Evolutionary conservation across 306 rosid genomes (phyloP).

Genomic region (Lablab purpureus): DNA sequence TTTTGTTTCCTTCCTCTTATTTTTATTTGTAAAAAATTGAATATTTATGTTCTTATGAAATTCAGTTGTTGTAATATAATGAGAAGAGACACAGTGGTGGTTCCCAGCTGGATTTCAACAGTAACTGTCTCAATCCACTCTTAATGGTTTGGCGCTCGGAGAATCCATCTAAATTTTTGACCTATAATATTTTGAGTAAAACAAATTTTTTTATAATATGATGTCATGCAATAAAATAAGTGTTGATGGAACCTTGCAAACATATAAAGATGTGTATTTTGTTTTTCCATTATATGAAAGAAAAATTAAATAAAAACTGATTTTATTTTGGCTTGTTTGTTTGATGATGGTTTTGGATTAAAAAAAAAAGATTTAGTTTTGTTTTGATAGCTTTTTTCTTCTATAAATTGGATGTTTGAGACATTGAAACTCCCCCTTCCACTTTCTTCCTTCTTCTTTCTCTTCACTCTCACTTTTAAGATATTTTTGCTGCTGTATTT

Average conservation of each 20-base stretch:
- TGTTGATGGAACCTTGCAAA: too few species aligned
- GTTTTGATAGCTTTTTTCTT: constrained; percentile 23
- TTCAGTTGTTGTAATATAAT: too few species aligned
- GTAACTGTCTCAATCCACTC: background rate
- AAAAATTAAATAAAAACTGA: background rate
- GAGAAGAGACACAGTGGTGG: too few species aligned
- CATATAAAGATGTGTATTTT: too few species aligned
- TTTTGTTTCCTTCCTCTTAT: too few species aligned
- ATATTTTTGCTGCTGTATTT: background rate
- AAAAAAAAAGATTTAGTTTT: background rate
- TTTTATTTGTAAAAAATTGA: too few species aligned
- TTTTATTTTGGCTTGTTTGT: background rate
- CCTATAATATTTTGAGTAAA: too few species aligned
- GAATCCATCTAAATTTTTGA: too few species aligned
- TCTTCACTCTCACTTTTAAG: background rate
- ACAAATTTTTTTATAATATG: too few species aligned
- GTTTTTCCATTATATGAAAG: background rate
- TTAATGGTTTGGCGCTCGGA: too few species aligned
- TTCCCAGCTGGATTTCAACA: constrained; percentile 62
- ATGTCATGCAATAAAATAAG: too few species aligned
- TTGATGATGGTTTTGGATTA: constrained; percentile 13
- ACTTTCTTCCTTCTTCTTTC: constrained; percentile 32
- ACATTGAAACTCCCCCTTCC: constrained; percentile 48
- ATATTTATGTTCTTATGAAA: too few species aligned
- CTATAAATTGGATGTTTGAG: constrained; percentile 61